These are phyloP conservation scores for Hanseniaspora meyeri DNA, from an alignment of 805 yeast species.

Conservation along the genomic window DNA sequence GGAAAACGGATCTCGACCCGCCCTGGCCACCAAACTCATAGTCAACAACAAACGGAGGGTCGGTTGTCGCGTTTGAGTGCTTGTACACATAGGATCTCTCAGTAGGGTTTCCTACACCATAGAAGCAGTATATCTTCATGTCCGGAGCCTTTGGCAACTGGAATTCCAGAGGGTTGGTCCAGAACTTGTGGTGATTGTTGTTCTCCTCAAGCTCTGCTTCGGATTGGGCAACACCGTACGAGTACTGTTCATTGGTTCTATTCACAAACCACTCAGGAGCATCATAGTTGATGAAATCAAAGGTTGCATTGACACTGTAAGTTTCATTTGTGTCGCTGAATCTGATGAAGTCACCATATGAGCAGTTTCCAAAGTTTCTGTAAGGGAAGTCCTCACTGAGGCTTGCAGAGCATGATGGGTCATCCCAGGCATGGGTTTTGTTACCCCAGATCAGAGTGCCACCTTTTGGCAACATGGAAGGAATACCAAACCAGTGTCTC, in stretches of 20 bases:
- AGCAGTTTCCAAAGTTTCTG: slow-evolving; percentile 26
- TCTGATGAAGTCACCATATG: slow-evolving; percentile 65
- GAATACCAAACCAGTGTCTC: slow-evolving; percentile 83
- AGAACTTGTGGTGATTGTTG: slow-evolving; percentile 59
- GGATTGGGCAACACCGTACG: slow-evolving; percentile 61
- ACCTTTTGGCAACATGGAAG: slow-evolving; percentile 94
- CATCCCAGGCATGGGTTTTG: slow-evolving; percentile 61
- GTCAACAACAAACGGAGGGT: slow-evolving; percentile 62
- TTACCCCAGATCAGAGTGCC: slow-evolving; percentile 86
- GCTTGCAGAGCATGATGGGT: slow-evolving; percentile 10
- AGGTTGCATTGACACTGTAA: slow-evolving; percentile 53
- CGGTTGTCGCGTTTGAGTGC: slow-evolving; percentile 47
- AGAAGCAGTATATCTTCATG: slow-evolving; percentile 75
- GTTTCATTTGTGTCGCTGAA: slow-evolving; percentile 45
- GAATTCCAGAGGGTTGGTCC: slow-evolving; percentile 93
- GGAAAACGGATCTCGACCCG: slow-evolving; percentile 42
- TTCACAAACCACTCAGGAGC: slow-evolving; percentile 68
- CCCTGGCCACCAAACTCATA: slow-evolving; percentile 37
- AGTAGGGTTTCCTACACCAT: slow-evolving; percentile 94
- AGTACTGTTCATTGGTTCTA: slow-evolving; percentile 57
- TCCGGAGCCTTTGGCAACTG: slow-evolving; percentile 89
- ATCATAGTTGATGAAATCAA: slow-evolving; percentile 49
- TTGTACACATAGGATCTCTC: slow-evolving; percentile 84
- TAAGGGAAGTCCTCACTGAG: slow-evolving; percentile 9
- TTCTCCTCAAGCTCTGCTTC: slow-evolving; percentile 48